Conservation (phyloP, 2,329 filamentous ascomycete species). For the Phialemoniopsis sp. region DNA sequence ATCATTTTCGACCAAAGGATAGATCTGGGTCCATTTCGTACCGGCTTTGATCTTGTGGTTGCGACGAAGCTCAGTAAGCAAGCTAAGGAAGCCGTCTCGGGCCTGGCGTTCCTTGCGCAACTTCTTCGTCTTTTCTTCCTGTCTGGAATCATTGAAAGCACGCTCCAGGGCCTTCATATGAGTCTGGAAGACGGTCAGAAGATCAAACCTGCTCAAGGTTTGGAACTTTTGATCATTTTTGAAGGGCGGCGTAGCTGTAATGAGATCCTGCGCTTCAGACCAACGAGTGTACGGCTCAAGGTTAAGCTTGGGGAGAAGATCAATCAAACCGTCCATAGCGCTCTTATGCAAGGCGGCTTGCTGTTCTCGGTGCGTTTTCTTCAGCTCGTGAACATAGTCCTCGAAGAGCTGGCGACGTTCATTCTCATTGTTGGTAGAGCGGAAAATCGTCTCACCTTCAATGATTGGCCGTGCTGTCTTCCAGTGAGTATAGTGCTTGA, state of each 20-base stretch:
- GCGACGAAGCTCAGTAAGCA: slow-evolving; percentile 70
- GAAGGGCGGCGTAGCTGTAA: slow-evolving; percentile 74
- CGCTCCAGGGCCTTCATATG: slow-evolving; percentile 93
- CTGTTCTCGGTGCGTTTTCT: slow-evolving; percentile 72
- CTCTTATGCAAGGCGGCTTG: slow-evolving; percentile 70
- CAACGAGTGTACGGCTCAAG: slow-evolving; percentile 93
- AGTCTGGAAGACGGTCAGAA: slow-evolving; percentile 88
- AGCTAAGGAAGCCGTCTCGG: slow-evolving; percentile 72
- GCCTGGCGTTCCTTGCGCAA: slow-evolving; percentile 79
- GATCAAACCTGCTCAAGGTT: slow-evolving; percentile 79
- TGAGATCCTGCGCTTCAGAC: slow-evolving; percentile 81
- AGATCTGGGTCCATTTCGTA: slow-evolving; percentile 83
- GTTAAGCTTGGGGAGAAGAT: slow-evolving; percentile 73
- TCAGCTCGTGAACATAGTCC: slow-evolving; percentile 84
- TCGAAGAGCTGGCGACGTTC: slow-evolving; percentile 90
- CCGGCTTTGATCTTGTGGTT: slow-evolving; percentile 84
- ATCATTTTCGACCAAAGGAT: slow-evolving; percentile 72
- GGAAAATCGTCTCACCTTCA: slow-evolving; percentile 92
- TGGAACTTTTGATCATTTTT: slow-evolving; percentile 82
- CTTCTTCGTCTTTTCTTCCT: slow-evolving; percentile 80
- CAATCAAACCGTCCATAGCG: slow-evolving; percentile 79
- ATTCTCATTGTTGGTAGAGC: slow-evolving; percentile 80
- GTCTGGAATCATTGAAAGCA: slow-evolving; percentile 83
- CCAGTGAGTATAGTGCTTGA: slow-evolving; percentile 96
- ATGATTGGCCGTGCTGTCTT: slow-evolving; percentile 93